Evolutionary conservation across 768 basidiomycete genomes (phyloP).

Genomic region (Mrakia gelida): DNA sequence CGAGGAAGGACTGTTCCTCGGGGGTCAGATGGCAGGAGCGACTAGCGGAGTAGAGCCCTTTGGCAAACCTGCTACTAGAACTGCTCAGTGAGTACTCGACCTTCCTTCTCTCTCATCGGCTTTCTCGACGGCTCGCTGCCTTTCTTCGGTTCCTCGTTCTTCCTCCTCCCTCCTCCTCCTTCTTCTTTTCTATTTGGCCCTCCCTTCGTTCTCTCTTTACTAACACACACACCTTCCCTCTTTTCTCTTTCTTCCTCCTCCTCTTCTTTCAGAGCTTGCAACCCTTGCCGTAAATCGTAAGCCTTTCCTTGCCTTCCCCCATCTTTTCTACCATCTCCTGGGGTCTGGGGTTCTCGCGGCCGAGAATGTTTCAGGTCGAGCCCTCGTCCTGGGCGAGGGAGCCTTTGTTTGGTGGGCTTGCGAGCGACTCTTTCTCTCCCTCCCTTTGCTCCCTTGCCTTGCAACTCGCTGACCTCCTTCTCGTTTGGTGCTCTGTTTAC

Average conservation of each 20-base stretch:
- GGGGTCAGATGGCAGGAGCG: neutral
- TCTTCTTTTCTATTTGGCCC: neutral
- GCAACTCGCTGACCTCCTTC: neutral
- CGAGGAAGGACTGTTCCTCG: neutral
- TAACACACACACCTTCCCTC: neutral
- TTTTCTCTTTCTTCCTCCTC: neutral
- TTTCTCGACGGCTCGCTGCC: neutral
- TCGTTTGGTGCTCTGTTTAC: neutral
- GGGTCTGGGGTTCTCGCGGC: neutral
- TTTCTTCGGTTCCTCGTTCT: too few species aligned
- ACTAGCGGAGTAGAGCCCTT: neutral
- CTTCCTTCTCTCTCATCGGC: neutral
- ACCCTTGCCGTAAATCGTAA: conserved; percentile 14
- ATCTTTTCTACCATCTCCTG: neutral
- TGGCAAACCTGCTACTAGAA: neutral
- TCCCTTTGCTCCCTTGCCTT: neutral
- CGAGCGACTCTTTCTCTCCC: neutral
- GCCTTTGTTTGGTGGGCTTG: neutral
- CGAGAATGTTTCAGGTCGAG: neutral
- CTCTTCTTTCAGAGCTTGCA: neutral
- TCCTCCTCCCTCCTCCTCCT: neutral
- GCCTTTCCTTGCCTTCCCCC: neutral
- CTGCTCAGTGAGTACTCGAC: neutral
- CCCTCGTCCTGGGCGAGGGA: neutral
- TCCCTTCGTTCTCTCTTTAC: neutral